Base-by-base conservation (phyloP, 106 monocot genomes). In the Acorus gramineus region DNA sequence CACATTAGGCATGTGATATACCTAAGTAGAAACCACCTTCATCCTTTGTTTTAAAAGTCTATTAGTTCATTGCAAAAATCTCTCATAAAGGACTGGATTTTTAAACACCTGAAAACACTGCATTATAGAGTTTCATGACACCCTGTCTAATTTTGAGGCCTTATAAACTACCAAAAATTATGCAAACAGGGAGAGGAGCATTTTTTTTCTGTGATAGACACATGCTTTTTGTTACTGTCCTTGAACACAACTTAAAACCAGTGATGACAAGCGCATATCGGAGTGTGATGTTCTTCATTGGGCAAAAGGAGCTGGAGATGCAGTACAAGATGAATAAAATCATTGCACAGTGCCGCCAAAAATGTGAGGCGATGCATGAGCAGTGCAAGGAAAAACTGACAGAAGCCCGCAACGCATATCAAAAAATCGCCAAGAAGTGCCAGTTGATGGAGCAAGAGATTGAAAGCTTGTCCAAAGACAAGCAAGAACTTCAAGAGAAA, bases 261-360 rank as follows among this genome's bases (percentile, higher is more conserved):
- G 96, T 98, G 51, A 91, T 98, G 96, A 98, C 87, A 68, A 76
- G 70, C 74, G 83, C 87, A 67, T 88, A 85, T 64, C 76, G 73
- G 60, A 87, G 96, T 66, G 85, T 96, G 47, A 91, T 91, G 96
- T 96, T 96, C 67, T 91, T 81, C 70, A 78, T 83, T 59, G 96
- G 96, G 42, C 96, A 96, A 66, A 85, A 81, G 78, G 91, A 96
- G 63, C 70, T 96, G n/a, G 96, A 96, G 63, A 98, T 98, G 96
- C 80, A 98, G 52, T 83, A 69, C 72, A 98, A 92, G 70, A 83
- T 88, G 91, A 92, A 91, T 62, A 92, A 83, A 66, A 74, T 98
- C 42, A 69, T 88, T 13, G 76, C 76, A 13, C 96, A 98, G 59
- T 92, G 78, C 62, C 74, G 77, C 14, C 88, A 92, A 62, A 98